These are phyloP conservation scores for Acidomyces sp. DNA, from an alignment of 495 filamentous ascomycete genomes.

Conservation along the genomic window DNA sequence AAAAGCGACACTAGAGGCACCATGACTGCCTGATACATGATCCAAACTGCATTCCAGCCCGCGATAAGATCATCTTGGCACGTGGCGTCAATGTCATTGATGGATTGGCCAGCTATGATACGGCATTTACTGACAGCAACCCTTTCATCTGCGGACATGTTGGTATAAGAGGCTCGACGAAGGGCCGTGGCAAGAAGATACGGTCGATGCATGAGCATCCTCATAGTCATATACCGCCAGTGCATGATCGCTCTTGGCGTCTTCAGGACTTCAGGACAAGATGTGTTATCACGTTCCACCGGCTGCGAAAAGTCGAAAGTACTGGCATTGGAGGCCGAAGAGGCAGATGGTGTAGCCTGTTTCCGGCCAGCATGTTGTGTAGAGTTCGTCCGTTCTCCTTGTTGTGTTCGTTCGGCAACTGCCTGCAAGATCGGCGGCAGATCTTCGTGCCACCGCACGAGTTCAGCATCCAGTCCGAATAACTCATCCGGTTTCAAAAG, in stretches of 20 bases:
- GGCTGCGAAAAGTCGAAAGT: conserved; percentile 14
- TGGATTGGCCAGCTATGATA: conserved; percentile 53
- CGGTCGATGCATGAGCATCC: conserved; percentile 67
- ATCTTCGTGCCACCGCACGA: conserved; percentile 58
- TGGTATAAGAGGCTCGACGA: conserved; percentile 47
- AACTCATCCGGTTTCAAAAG: conserved; percentile 53
- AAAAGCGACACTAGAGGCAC: conserved; percentile 60
- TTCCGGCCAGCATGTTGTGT: too few relatives aligned
- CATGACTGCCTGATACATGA: conserved; percentile 67
- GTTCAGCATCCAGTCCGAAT: conserved; percentile 49
- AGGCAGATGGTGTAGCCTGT: conserved; percentile 1
- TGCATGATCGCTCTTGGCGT: conserved; percentile 65
- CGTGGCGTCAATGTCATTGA: conserved; percentile 55
- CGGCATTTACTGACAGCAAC: conserved; percentile 56
- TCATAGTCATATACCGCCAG: conserved; percentile 67
- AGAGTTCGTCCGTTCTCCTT: not conserved
- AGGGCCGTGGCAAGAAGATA: conserved; percentile 59
- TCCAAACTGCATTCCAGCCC: conserved; percentile 75
- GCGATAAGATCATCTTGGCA: conserved; percentile 61
- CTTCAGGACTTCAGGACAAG: conserved; percentile 56
- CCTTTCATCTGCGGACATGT: conserved; percentile 49
- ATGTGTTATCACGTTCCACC: conserved; percentile 32
- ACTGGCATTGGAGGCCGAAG: conserved; percentile 1
- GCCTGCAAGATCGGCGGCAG: conserved; percentile 50
- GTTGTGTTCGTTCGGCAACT: not conserved